A percentile compares a stretch with the other conserved stretches of the same genome.
These are phyloP conservation scores for Straminergon stramineum DNA, from an alignment of 225 moss, liverwort and hornwort species.

Conservation along the genomic window DNA sequence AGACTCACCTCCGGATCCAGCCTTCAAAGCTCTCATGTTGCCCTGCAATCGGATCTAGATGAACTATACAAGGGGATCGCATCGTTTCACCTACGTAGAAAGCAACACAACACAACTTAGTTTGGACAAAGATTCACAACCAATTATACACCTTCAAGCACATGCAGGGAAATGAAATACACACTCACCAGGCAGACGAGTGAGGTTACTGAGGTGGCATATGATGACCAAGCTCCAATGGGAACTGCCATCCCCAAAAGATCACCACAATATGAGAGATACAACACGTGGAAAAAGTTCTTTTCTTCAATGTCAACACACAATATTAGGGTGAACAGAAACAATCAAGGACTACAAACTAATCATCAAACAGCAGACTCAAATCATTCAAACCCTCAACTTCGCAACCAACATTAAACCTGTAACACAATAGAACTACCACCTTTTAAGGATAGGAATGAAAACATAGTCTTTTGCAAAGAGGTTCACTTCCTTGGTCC, in stretches of 20 bases:
- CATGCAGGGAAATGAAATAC: background rate
- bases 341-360: background rate
- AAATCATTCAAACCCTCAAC: too few relatives aligned
- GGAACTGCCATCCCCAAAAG: background rate
- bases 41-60: background rate
- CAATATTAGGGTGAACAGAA: accelerated
- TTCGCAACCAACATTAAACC: background rate
- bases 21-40: background rate
- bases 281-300: too few relatives aligned
- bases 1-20: background rate
- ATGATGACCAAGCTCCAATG: background rate
- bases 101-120: background rate
- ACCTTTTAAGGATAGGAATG: background rate
- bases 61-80: background rate
- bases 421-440: background rate
- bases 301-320: background rate
- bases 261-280: background rate
- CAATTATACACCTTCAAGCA: background rate
- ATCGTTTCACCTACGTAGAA: background rate
- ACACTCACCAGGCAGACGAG: background rate
- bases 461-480: background rate
- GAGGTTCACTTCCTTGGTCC: background rate
- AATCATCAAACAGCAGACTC: background rate
- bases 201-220: background rate
- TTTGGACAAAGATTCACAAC: background rate